Evolutionary conservation across 2,329 filamentous ascomycete genomes (phyloP), one percentile per base, ranked within the genome.

Genomic region (Emergomyces pasteurianus): DNA sequence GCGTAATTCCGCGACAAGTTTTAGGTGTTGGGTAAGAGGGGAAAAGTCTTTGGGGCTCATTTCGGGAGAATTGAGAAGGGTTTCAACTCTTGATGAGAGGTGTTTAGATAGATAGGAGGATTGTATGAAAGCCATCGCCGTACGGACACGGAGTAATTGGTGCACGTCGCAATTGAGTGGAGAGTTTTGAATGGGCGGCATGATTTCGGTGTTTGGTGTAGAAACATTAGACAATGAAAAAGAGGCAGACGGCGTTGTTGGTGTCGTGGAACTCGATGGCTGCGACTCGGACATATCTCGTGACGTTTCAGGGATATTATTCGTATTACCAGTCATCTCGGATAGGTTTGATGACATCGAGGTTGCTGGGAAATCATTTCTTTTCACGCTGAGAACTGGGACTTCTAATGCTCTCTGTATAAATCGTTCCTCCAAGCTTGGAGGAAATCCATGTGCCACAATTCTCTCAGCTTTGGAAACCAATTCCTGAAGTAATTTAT

Each of bases 391-490:
- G 66, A 89, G 77, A 50, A 95, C 78, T 0, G 94, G 92, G 4
- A 86, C 82, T 66, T 94, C 88, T 5, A 99, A 78, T 1, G 83
- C 82, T 68, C 87, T 87, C 58, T 80, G 83, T 9, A 99, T 84
- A 67, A 96, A 95, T 49, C 84, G 86, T 54, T 94, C 88, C 70
- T 96, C 92, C 80, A 99, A 82, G 67, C 87, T 95, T 7, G 78
- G 75, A 1, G 94, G 91, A 10, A 97, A 75, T 0, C 85, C 84
- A 0, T 75, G 77, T 4, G 77, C 73, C n/a, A 80, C 79, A 80
- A 95, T 87, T 5, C 79, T 79, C 63, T 80, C 79, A 5, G 91
- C 90, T 73, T 96, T 97, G 21, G 74, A 69, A 7, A 92, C 64
- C 0, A 97, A 69, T 60, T 86, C 80, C 1, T 73, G 69, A 7